Base-by-base conservation (phyloP, 1,139 yeast genomes). In the Geotrichum carabidarum region DNA sequence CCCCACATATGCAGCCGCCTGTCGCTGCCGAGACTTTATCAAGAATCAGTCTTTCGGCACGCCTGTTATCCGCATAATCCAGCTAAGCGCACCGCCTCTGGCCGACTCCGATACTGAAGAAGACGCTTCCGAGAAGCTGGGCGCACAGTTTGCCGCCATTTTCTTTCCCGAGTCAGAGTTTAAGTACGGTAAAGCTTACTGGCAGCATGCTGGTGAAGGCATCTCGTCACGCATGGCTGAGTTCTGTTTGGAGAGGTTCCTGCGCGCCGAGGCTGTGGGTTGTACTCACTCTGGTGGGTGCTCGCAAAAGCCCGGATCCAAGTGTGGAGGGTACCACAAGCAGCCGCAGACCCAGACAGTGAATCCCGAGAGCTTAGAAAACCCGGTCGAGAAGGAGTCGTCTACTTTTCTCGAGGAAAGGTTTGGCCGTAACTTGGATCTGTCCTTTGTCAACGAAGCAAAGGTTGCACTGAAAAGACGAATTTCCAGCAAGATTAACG, bases 171-270 rank as follows among this genome's bases (percentile, higher is more conserved):
- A 76, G 1, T 66, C 71, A 1, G 80, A 79, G 51, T 82, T 75
- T 60, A 70, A 80, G 1, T 68, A 86, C 5, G 93, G 94, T 36
- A 90, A 89, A 67, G 82, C 82, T 63, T 93, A 87, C 71, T 93
- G 99, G 99, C 97, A 91, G 68, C 97, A 91, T 65, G 77, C 95
- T 0, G 99, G 99, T 35, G 98, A 93, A 69, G 96, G 96, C 11
- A 80, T 93, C 44, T 87, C 96, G 17, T 87, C 96, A 9, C 75
- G 98, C 64, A 74, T 84, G 71, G 97, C 91, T 1, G 97, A 91
- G 68, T 93, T 88, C 65, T 81, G 87, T 44, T 71, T 86, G 57
- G 81, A 80, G 57, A 87, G 82, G 62, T 73, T 86, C 62, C 78
- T 81, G 50, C 52, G 50, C 9, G 38, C 51, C 12, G 56, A 50